These are phyloP conservation scores for Rhodomyrtus tomentosa DNA, from an alignment of 345 rosid genomes.

Conservation along the genomic window DNA sequence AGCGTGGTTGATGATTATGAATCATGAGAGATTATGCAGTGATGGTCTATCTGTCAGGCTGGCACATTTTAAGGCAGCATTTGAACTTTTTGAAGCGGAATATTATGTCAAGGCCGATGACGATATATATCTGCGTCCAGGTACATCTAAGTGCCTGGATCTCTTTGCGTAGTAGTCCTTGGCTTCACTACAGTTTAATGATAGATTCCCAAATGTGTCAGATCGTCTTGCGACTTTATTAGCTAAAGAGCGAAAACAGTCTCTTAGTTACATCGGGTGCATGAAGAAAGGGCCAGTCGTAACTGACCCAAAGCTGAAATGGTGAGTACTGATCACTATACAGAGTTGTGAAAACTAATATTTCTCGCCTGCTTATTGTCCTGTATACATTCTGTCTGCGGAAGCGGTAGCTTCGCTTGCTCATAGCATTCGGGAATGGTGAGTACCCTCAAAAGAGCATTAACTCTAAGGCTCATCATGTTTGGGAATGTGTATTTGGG, in stretches of 20 bases:
- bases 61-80: conserved; percentile 64
- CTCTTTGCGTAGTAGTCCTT: neutral
- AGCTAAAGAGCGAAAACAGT: conserved; percentile 57
- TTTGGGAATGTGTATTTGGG: neutral
- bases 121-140: conserved; percentile 78
- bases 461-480: too few species aligned
- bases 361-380: too few species aligned
- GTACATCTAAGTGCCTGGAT: conserved; percentile 9
- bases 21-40: neutral
- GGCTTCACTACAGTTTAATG: neutral
- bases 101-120: conserved; percentile 79
- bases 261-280: conserved; percentile 62
- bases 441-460: too few species aligned
- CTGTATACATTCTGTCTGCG: too few species aligned
- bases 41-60: conserved; percentile 17
- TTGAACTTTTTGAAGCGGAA: conserved; percentile 61
- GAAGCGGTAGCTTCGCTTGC: too few species aligned
- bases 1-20: neutral
- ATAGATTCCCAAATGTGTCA: neutral
- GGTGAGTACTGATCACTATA: conserved; percentile 15
- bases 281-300: conserved; percentile 91
- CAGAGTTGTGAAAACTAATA: neutral
- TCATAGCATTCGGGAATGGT: too few species aligned
- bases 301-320: conserved; percentile 67
- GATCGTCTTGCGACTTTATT: conserved; percentile 82